Base-by-base conservation (phyloP, 1,139 yeast species). In the Taiozyma onychis region DNA sequence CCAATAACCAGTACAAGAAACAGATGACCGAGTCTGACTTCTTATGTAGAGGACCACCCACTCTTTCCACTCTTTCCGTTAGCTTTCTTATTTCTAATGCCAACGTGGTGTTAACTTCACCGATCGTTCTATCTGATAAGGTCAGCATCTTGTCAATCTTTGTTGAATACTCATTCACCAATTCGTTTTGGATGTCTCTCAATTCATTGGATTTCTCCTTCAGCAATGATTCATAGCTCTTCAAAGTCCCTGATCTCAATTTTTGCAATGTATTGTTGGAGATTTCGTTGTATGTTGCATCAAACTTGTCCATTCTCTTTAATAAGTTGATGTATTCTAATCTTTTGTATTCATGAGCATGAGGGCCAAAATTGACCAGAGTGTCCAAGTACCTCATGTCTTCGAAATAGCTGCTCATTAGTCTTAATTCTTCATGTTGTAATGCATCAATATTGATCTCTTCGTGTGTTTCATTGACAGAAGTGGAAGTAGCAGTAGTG, bases 21-120 rank as follows among this genome's bases (percentile, higher is more conserved):
- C 54, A 51, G 54, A 52, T 60, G 62, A 55, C 48, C 21, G 50
- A 58, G 49, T 53, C 60, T 5, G 53, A 48, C 28, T 56, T 49
- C 46, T 51, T 61, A 41, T 56, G 55, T 21, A 52, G 49, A 18
- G 63, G 61, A 6, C 77, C 44, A 13, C 41, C 76, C 47, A 84
- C 69, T 44, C 75, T 76, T 53, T 86, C 95, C 28, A 84, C 70
- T 47, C 82, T 75, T 62, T 88, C 95, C 47, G 78, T 78, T n/a
- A 87, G 71, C 54, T 82, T 80, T 51, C 95, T 73, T 42, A 88
- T 70, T 59, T 87, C 88, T 48, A 88, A 69, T 32, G 90, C 80
- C 48, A 88, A 70, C 1, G 95, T 85, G 0, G 97, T 89, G 65
- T 85, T 88, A 53, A 89, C 85, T 62, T 88, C 96, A 56, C 93